phyloP scores from a whole-genome alignment of 495 filamentous ascomycete genomes.

The Gamarada debralockiae region DNA sequence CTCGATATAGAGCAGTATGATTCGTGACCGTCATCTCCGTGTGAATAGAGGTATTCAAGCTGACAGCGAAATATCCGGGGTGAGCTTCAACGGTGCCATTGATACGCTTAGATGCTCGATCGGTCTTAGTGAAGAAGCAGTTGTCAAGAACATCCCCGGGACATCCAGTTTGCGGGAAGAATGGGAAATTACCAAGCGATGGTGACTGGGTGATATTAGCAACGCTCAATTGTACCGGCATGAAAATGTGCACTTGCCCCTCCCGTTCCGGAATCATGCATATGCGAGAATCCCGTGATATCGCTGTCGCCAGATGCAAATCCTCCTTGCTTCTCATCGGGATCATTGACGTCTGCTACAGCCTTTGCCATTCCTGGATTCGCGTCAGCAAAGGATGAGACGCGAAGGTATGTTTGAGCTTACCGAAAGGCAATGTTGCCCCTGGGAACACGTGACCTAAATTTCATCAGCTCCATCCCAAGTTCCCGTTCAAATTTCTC shows the following conservation, averaged over 20 bases:
- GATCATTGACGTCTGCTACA: slow-evolving; percentile 57
- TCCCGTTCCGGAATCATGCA: slow-evolving; percentile 75
- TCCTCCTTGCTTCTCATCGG: slow-evolving; percentile 60
- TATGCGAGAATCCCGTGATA: slow-evolving; percentile 66
- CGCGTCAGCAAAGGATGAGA: not conserved
- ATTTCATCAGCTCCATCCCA: not conserved
- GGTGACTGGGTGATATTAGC: slow-evolving; percentile 29
- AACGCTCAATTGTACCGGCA: not conserved
- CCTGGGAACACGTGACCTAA: slow-evolving; percentile 66
- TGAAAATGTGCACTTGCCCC: slow-evolving; percentile 35
- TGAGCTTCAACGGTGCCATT: slow-evolving; percentile 49
- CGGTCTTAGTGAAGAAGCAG: slow-evolving; percentile 55
- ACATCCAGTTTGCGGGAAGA: slow-evolving; percentile 66
- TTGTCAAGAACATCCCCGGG: slow-evolving; percentile 58
- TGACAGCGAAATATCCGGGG: slow-evolving; percentile 66
- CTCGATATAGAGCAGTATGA: slow-evolving; percentile 66
- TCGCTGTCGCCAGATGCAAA: slow-evolving; percentile 60
- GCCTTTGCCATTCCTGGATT: slow-evolving; percentile 67
- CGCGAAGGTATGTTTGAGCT: not conserved
- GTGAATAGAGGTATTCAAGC: slow-evolving; percentile 52
- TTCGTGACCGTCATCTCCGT: slow-evolving; percentile 68
- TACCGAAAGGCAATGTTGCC: slow-evolving; percentile 68
- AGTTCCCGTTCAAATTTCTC: not conserved
- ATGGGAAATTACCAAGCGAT: slow-evolving; percentile 70
- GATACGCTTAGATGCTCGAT: slow-evolving; percentile 21